Percentiles rank a stretch among this genome's conserved stretches.
These are phyloP conservation scores for Exidia glandulosa DNA, from an alignment of 768 basidiomycete species.

Conservation along the genomic window DNA sequence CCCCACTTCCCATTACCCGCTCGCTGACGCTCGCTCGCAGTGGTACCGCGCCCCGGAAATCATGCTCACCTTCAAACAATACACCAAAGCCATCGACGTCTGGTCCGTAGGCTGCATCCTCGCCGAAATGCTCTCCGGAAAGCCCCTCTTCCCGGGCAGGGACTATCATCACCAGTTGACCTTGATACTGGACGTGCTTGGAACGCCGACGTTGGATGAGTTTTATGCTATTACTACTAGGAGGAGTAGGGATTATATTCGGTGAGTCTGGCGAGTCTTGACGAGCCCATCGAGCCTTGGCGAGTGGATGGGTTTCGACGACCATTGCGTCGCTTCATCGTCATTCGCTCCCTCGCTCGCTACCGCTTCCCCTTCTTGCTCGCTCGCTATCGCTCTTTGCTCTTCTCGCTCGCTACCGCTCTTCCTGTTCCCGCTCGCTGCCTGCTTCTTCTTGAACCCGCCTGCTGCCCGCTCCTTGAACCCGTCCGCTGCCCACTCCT, in stretches of 20 bases:
- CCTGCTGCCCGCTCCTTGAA: not conserved
- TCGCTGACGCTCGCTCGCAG: not conserved
- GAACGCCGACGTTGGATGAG: constrained; percentile 83
- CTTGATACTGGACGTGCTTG: constrained; percentile 89
- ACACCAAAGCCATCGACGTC: constrained; percentile 78
- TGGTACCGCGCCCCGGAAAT: constrained; percentile 99
- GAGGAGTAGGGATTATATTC: constrained; percentile 70
- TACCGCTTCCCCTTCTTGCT: too few species aligned
- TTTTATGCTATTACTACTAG: constrained; percentile 85
- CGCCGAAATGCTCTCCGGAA: constrained; percentile 85
- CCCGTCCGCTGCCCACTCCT: not conserved
- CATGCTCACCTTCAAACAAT: constrained; percentile 96
- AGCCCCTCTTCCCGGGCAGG: constrained; percentile 88
- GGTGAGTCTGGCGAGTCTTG: too few species aligned
- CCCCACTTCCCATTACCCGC: too few species aligned
- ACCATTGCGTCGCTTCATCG: not conserved
- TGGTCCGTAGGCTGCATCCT: constrained; percentile 77
- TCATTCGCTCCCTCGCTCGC: too few species aligned
- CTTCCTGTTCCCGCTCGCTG: too few species aligned
- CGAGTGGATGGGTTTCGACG: not conserved
- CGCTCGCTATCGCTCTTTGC: too few species aligned
- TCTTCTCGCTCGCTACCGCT: too few species aligned
- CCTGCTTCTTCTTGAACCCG: not conserved
- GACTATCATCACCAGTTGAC: constrained; percentile 94
- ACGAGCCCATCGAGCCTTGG: too few species aligned